These are phyloP conservation scores for Taxawa tesnikishii DNA, from an alignment of 2,329 filamentous ascomycete species.

Conservation along the genomic window DNA sequence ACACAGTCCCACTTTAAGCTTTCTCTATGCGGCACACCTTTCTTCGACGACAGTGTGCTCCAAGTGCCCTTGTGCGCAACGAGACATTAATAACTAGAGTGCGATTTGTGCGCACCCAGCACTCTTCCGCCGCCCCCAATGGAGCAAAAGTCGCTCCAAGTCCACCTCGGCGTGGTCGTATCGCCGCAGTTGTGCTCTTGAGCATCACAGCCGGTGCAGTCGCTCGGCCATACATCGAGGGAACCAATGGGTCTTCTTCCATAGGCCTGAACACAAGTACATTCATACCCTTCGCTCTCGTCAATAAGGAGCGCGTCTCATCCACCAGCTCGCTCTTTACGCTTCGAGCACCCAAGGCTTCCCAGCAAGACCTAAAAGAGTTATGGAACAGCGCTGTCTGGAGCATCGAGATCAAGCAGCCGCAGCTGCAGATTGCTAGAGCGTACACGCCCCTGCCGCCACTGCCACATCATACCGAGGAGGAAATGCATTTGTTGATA, in stretches of 20 bases:
- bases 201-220: neutral
- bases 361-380: conserved; percentile 3
- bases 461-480: conserved; percentile 14
- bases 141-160: no score
- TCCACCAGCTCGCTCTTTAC: conserved; percentile 58
- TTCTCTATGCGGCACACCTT: no score
- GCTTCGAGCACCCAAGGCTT: conserved; percentile 31
- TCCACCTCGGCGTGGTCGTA: no score
- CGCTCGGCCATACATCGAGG: neutral
- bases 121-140: no score
- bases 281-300: conserved; percentile 56
- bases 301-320: conserved; percentile 49
- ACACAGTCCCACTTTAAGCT: no score
- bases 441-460: conserved; percentile 82
- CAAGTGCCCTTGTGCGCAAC: no score
- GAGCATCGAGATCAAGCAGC: conserved; percentile 90
- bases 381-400: conserved; percentile 31
- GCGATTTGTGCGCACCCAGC: no score
- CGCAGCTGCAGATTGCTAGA: conserved; percentile 80
- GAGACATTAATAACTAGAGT: no score
- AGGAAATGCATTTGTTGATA: conserved; percentile 58
- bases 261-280: conserved; percentile 39
- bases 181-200: no score
- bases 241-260: neutral
- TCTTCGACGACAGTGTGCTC: no score